Base-by-base conservation (phyloP, 2,329 filamentous ascomycete species). In the Aureobasidium leucospermi region DNA sequence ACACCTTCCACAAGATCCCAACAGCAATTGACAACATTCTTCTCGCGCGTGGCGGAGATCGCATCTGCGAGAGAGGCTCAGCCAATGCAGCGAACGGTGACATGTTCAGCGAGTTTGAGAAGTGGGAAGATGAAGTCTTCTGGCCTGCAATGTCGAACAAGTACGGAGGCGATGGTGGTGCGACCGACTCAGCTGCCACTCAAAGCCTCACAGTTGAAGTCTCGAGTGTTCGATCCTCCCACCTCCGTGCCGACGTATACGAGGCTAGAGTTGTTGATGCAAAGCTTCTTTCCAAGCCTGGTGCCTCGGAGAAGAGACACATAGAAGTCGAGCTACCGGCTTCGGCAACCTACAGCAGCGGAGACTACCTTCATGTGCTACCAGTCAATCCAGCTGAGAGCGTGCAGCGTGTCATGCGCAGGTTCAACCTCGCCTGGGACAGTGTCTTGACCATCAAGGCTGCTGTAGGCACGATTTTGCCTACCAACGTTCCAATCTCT, bases 351-450 rank as follows among this genome's bases (percentile, higher is more conserved):
- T 93, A 92, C 72, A 79, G 81, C 41, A 81, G 86, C 1, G 89
- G 89, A 13, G 89, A 93, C 68, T 93, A 94, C 68, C 79, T 93
- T 0, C 86, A 87, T 0, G 63, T 70, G 1, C 63, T 67, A 1
- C 89, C 89, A 0, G 73, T 89, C 32, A 93, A 93, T 69, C 83
- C 84, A 1, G 78, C 78, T 47, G 73, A 79, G 32, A 83, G 77
- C 9, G 81, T 92, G 2, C 77, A 79, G 4, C 79, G 87, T 8
- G 86, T 82, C 0, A 82, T 90, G 73, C 75, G 74, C 16, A 77
- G 80, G 19, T 92, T 91, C 68, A 75, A 80, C 1, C 73, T 93
- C 0, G 80, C 86, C 0, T 87, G 85, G 82, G 88, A 92, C 69
- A 81, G 85, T 2, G 79, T 67, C 57, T 61, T 71, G 45, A 68